Evolutionary conservation across 2,329 filamentous ascomycete species (phyloP).

Genomic region (Epichloe hybrida): DNA sequence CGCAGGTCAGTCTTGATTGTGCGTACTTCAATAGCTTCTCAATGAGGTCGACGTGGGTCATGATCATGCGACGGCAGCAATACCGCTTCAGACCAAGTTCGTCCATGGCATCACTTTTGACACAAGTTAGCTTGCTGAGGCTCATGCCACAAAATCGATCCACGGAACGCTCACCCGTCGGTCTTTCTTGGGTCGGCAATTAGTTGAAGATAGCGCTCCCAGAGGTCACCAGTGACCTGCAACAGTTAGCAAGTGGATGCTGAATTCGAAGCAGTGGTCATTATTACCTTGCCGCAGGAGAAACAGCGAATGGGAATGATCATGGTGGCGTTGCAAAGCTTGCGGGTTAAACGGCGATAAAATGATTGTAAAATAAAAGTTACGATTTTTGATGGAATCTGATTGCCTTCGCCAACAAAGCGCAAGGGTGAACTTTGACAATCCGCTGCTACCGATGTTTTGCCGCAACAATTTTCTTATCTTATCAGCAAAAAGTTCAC

Average conservation of each 20-base stretch:
- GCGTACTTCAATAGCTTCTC: slow-evolving; percentile 90
- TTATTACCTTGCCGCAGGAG: slow-evolving; percentile 86
- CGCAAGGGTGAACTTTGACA: slow-evolving; percentile 8
- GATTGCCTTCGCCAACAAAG: background rate
- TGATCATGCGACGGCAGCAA: slow-evolving; percentile 98
- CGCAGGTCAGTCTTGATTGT: background rate
- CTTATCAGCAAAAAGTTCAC: slow-evolving; percentile 30
- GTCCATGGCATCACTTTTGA: slow-evolving; percentile 79
- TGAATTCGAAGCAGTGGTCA: slow-evolving; percentile 6
- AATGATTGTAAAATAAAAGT: background rate
- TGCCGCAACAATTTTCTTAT: slow-evolving; percentile 19
- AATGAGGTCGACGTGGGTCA: slow-evolving; percentile 97
- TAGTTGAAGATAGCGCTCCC: slow-evolving; percentile 87
- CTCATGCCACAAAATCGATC: background rate
- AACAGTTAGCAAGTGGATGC: slow-evolving; percentile 16
- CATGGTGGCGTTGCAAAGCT: slow-evolving; percentile 39
- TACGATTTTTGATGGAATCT: slow-evolving; percentile 2
- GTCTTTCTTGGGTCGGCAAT: slow-evolving; percentile 59
- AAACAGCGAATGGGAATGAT: slow-evolving; percentile 98
- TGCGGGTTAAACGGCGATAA: background rate
- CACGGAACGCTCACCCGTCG: slow-evolving; percentile 48
- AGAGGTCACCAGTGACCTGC: slow-evolving; percentile 91
- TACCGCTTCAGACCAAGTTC: slow-evolving; percentile 86
- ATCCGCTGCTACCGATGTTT: slow-evolving; percentile 17
- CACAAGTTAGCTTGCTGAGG: background rate